These are phyloP conservation scores for Ceratocystis papillata DNA, from an alignment of 2,329 filamentous ascomycete genomes.

Conservation along the genomic window DNA sequence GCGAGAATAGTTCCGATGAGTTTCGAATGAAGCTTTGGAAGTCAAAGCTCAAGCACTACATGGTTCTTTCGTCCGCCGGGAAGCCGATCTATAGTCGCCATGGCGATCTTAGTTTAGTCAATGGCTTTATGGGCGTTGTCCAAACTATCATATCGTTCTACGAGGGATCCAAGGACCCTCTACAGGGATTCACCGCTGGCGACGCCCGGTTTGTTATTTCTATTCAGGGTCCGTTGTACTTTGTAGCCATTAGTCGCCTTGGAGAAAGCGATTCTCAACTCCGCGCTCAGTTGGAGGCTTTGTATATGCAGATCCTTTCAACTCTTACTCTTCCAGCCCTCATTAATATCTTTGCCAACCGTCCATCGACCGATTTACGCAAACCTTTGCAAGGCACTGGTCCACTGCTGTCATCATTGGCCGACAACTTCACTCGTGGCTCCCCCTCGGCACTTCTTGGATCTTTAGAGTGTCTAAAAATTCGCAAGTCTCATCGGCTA, in stretches of 20 bases:
- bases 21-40: conserved; percentile 66
- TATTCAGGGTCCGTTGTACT: conserved; percentile 76
- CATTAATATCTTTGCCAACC: conserved; percentile 73
- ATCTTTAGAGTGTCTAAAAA: conserved; percentile 82
- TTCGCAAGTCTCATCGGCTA: conserved; percentile 77
- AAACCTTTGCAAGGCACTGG: conserved; percentile 87
- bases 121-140: conserved; percentile 85
- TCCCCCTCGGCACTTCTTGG: conserved; percentile 82
- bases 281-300: conserved; percentile 73
- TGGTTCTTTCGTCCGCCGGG: conserved; percentile 89
- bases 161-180: conserved; percentile 63
- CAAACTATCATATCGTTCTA: conserved; percentile 98
- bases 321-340: conserved; percentile 83
- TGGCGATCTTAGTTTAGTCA: conserved; percentile 79
- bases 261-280: conserved; percentile 88
- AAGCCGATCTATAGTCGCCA: conserved; percentile 97
- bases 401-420: conserved; percentile 75
- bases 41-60: conserved; percentile 88
- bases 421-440: conserved; percentile 87
- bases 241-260: conserved; percentile 84
- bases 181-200: conserved; percentile 79
- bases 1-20: conserved; percentile 40
- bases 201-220: conserved; percentile 74
- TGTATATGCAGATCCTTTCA: conserved; percentile 97
- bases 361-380: conserved; percentile 87